These are phyloP conservation scores for Ceratocystis harringtonii DNA, from an alignment of 2,329 filamentous ascomycete species.

Conservation along the genomic window DNA sequence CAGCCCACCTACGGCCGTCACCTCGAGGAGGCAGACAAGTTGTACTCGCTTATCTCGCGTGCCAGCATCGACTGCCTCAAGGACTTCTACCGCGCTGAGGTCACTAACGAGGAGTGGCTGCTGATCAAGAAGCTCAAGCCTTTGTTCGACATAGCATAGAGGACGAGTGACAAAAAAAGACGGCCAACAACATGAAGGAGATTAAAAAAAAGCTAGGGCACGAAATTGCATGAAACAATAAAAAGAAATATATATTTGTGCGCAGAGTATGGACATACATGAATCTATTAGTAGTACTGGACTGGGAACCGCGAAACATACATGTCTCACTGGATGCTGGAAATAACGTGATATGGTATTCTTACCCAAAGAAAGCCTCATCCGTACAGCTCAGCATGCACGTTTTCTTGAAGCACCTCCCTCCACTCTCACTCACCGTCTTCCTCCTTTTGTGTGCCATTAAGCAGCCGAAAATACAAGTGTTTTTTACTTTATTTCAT, in stretches of 20 bases:
- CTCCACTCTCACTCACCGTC: neutral
- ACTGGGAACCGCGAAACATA: too few relatives aligned
- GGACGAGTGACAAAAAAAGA: neutral
- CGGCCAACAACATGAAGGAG: neutral
- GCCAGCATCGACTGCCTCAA: slow-evolving; percentile 88
- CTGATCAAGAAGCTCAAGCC: slow-evolving; percentile 93
- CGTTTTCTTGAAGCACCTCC: neutral
- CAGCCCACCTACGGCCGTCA: slow-evolving; percentile 93
- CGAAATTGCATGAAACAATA: neutral
- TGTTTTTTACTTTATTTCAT: slow-evolving; percentile 6
- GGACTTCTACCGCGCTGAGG: slow-evolving; percentile 81
- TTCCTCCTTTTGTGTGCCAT: neutral
- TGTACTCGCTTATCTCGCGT: slow-evolving; percentile 80
- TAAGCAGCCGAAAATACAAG: neutral
- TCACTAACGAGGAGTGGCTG: slow-evolving; percentile 84
- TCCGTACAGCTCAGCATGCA: neutral
- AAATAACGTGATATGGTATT: neutral
- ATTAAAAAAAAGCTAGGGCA: neutral
- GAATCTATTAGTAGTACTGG: neutral
- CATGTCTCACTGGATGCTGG: too few relatives aligned
- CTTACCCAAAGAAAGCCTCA: neutral
- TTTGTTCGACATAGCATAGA: slow-evolving; percentile 70
- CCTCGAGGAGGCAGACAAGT: slow-evolving; percentile 73
- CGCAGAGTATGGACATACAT: neutral
- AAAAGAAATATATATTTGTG: neutral